Percentiles rank a stretch among this genome's conserved stretches.
phyloP scores from a whole-genome alignment of 2,329 filamentous ascomycete genomes.

The Monascus ruber region DNA sequence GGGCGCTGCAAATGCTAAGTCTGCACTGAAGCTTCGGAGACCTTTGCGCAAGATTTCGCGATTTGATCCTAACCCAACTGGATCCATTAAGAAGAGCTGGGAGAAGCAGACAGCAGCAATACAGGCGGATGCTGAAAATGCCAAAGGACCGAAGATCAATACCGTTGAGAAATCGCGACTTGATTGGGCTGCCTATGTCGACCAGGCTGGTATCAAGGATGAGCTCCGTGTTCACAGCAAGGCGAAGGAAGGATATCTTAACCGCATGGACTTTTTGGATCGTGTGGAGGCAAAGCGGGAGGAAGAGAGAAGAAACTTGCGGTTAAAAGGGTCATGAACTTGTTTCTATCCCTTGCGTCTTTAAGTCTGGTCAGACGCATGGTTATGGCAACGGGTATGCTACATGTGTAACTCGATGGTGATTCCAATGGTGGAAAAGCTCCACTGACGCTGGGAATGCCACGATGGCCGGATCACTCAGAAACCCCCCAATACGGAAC shows the following conservation, averaged over 20 bases:
- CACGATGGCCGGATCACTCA: too few species aligned
- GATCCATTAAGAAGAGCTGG: conserved; percentile 33
- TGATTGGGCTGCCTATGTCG: conserved; percentile 55
- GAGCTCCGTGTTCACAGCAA: conserved; percentile 51
- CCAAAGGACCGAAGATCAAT: conserved; percentile 49
- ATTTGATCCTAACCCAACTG: conserved; percentile 37
- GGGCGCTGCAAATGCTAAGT: conserved; percentile 8
- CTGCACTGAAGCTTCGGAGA: conserved; percentile 20
- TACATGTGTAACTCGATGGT: too few species aligned
- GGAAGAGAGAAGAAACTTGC: conserved; percentile 42
- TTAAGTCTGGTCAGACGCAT: too few species aligned
- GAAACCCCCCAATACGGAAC: too few species aligned
- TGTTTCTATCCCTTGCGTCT: not conserved
- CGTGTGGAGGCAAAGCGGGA: conserved; percentile 46
- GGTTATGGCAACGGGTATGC: too few species aligned
- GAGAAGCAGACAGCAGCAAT: conserved; percentile 23
- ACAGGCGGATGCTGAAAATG: conserved; percentile 14
- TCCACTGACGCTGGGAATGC: too few species aligned
- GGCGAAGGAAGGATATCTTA: conserved; percentile 50
- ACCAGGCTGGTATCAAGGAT: conserved; percentile 48
- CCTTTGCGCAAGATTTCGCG: conserved; percentile 34
- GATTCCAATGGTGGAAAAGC: too few species aligned
- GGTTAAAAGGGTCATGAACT: conserved; percentile 31
- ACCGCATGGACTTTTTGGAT: conserved; percentile 51
- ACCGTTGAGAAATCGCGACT: conserved; percentile 55